Conservation (phyloP, 106 monocot genomes). For the Acorus gramineus region DNA sequence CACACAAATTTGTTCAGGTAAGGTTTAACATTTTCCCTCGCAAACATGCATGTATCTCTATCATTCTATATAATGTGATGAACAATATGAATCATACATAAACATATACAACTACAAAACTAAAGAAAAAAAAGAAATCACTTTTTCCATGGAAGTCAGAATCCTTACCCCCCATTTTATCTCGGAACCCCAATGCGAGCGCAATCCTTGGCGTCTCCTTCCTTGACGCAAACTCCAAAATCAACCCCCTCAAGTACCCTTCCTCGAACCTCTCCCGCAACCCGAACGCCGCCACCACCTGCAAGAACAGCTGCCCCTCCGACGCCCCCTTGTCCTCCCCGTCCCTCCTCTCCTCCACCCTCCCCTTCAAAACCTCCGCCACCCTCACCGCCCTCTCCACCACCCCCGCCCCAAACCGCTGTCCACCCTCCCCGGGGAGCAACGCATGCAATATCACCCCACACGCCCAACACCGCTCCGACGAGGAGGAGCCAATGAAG, state of each 20-base stretch:
- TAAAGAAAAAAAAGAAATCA: neutral
- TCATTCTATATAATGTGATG: constrained; percentile 1
- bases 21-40: too few species aligned
- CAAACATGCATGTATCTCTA: too few species aligned
- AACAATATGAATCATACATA: constrained; percentile 18
- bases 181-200: constrained; percentile 22
- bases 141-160: neutral
- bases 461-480: constrained; percentile 28
- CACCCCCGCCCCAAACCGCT: constrained; percentile 19
- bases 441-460: constrained; percentile 25
- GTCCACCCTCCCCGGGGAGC: constrained; percentile 19
- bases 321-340: constrained; percentile 10
- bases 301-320: constrained; percentile 34
- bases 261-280: constrained; percentile 26
- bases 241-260: constrained; percentile 31
- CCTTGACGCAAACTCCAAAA: constrained; percentile 23
- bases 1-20: too few species aligned
- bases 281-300: constrained; percentile 28
- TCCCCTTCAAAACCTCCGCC: constrained; percentile 7
- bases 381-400: constrained; percentile 15
- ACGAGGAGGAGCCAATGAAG: constrained; percentile 7
- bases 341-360: constrained; percentile 2
- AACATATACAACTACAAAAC: constrained; percentile 4
- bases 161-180: constrained; percentile 25
- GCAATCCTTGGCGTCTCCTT: constrained; percentile 29